Conservation (phyloP, 2,329 filamentous ascomycete genomes). For the Verticillium dahliae region DNA sequence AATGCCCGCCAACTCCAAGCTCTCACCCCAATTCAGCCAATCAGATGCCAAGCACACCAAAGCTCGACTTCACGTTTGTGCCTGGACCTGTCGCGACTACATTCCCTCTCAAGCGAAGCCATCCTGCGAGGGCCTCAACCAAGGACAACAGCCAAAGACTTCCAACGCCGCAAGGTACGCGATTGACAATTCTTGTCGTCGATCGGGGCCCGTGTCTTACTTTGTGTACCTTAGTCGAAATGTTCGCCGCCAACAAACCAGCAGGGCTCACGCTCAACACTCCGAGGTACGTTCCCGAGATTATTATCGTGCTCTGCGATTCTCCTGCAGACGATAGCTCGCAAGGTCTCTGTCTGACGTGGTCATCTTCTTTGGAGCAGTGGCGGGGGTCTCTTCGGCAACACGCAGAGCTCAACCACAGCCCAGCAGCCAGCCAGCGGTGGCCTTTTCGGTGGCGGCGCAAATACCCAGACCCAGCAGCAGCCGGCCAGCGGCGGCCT, state of each 20-base stretch:
- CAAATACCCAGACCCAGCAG: conserved; percentile 19
- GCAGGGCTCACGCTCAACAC: background rate
- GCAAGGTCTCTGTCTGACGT: background rate
- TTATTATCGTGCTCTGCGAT: background rate
- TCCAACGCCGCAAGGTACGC: background rate
- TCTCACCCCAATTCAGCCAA: background rate
- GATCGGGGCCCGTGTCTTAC: background rate
- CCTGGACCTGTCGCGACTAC: background rate
- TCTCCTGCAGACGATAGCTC: too few species aligned
- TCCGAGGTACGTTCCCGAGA: background rate
- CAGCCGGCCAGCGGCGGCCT: conserved; percentile 24
- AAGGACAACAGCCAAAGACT: background rate
- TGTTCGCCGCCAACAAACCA: background rate
- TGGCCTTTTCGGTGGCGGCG: conserved; percentile 12
- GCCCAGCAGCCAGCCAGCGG: conserved; percentile 10
- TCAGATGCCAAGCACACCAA: background rate
- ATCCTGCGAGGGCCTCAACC: background rate
- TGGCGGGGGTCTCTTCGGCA: conserved; percentile 16
- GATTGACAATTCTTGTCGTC: background rate
- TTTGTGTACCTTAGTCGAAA: background rate
- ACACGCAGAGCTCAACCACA: conserved; percentile 1
- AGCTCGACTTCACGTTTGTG: background rate
- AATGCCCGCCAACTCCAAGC: background rate
- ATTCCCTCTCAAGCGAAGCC: background rate
- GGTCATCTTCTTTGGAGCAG: background rate